phyloP scores from a whole-genome alignment of 2,329 filamentous ascomycete species.

The Davidsoniella virescens region DNA sequence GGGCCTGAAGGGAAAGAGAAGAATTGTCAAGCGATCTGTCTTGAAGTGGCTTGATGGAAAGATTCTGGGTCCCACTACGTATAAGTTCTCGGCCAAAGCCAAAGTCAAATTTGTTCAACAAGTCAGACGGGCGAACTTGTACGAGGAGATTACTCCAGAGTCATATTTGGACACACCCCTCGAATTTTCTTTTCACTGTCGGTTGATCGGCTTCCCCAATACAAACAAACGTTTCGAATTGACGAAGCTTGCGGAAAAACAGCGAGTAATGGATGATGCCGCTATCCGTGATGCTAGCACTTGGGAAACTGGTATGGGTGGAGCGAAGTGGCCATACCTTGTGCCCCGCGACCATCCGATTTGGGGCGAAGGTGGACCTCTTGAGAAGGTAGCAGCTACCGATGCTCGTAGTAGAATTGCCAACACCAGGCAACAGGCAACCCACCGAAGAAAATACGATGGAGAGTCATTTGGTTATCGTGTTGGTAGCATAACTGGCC shows the following conservation, averaged over 20 bases:
- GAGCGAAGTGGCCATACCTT: conserved; percentile 4
- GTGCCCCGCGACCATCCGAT: conserved; percentile 7
- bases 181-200: background rate
- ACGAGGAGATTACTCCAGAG: background rate
- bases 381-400: conserved; percentile 5
- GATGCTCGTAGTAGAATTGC: conserved; percentile 1
- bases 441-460: background rate
- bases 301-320: background rate
- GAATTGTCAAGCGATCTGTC: background rate
- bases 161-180: background rate
- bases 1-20: conserved; percentile 1
- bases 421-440: conserved; percentile 5
- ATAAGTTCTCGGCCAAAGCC: background rate
- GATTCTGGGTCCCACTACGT: background rate
- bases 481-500: conserved; percentile 4
- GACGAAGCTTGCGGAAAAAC: background rate
- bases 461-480: conserved; percentile 6
- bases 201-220: background rate
- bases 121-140: conserved; percentile 6
- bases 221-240: conserved; percentile 2
- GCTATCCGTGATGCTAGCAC: background rate
- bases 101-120: background rate
- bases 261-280: background rate
- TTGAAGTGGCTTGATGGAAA: conserved; percentile 6
- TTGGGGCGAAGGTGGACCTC: conserved; percentile 7